Base-by-base conservation (phyloP, 768 basidiomycete genomes). In the Megacollybia marginata region DNA sequence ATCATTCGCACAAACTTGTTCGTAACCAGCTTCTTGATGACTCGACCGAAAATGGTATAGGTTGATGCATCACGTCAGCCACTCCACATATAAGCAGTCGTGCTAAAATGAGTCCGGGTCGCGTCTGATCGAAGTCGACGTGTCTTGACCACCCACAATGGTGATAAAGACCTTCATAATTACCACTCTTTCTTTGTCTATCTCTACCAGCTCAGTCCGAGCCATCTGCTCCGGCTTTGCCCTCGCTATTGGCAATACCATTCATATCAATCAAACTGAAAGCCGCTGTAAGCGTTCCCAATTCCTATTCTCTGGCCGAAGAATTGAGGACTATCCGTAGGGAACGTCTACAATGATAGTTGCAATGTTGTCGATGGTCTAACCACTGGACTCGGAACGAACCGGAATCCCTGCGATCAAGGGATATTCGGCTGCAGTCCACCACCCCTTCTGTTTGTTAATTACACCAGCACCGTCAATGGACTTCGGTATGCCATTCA, bases 371-470 rank as follows among this genome's bases (percentile, higher is more conserved):
- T 64, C 43, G 61, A 65, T 47, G 54, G 60, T 0, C 44, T 65
- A 46, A 63, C 59, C 11, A n/a, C n/a, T n/a, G n/a, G n/a, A n/a
- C n/a, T n/a, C n/a, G 23, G 23, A 2, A 63, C 65, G 36, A 62
- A 40, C 19, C 10, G 49, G 13, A 68, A 68, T 46, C 64, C 65
- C 0, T 68, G 66, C 59, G 53, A 38, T 15, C 28, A 54, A 46
- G 60, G 63, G 8, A 63, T 59, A 7, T 68, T 68, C 42, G 62
- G 59, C 2, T 66, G 63, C 51, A 58, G 56, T 20, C 54, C 64
- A 16, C 47, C 63, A 23, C 66, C 38, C 38, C 3, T 66, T 46
- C 52, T 56, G 23, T 66, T 65, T 50, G 50, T 61, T 47, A 35
- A 48, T n/a, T 67, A 67, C 53, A 61, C 44, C 12, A 64, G 54